Conservation (phyloP, 2,329 filamentous ascomycete genomes). For the Botrytis tulipae region DNA sequence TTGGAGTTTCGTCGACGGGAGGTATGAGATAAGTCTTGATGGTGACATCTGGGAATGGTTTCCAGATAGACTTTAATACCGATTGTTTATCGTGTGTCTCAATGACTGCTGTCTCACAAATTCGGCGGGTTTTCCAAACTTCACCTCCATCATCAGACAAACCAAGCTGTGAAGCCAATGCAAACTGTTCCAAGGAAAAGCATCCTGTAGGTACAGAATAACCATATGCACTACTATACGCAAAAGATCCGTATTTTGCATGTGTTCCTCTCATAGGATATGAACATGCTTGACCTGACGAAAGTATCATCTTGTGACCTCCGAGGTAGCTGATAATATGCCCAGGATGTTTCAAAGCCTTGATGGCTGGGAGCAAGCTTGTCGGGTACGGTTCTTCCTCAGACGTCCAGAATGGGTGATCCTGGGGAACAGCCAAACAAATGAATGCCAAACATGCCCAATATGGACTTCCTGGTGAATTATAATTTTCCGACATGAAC, state of each 20-base stretch:
- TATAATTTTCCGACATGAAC: constrained; percentile 80
- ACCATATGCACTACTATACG: constrained; percentile 72
- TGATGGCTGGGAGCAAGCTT: constrained; percentile 55
- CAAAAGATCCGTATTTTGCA: constrained; percentile 78
- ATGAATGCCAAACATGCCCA: constrained; percentile 80
- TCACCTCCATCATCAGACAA: constrained; percentile 76
- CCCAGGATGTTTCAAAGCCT: constrained; percentile 63
- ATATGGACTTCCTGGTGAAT: constrained; percentile 69
- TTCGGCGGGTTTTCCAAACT: constrained; percentile 73
- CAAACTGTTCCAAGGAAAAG: constrained; percentile 74
- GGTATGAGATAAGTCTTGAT: constrained; percentile 66
- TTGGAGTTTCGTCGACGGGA: constrained; percentile 54
- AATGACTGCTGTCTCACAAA: constrained; percentile 63
- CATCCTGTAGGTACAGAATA: constrained; percentile 76
- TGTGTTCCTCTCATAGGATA: constrained; percentile 80
- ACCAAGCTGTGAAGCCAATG: constrained; percentile 71
- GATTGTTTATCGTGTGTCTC: constrained; percentile 54
- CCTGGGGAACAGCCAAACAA: constrained; percentile 64
- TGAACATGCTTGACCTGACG: constrained; percentile 75
- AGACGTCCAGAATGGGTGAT: constrained; percentile 73
- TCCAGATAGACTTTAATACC: constrained; percentile 68
- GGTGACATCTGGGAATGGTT: constrained; percentile 66
- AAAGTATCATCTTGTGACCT: constrained; percentile 74
- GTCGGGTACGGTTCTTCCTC: constrained; percentile 61
- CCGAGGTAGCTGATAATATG: constrained; percentile 71